Conservation (phyloP, 2,329 filamentous ascomycete genomes). For the Pezicula rhizophila region DNA sequence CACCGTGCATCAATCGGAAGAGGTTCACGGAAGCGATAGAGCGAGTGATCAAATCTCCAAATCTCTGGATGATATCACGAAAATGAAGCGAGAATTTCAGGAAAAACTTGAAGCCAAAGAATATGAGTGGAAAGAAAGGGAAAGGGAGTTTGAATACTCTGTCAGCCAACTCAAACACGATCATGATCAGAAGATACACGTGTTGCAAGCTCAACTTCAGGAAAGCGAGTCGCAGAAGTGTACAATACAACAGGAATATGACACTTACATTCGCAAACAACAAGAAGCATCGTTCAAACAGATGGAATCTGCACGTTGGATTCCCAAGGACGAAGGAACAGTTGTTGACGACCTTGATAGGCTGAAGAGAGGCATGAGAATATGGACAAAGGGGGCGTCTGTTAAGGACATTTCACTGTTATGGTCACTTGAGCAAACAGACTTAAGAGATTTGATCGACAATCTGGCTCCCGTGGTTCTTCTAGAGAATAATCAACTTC, state of each 20-base stretch:
- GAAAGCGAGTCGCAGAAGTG: constrained; percentile 1
- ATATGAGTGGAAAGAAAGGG: no score
- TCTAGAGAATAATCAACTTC: constrained; percentile 4
- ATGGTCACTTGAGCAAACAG: neutral
- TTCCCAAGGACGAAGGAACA: constrained; percentile 8
- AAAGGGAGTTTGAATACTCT: neutral
- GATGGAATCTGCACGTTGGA: constrained; percentile 9
- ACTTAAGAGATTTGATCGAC: neutral
- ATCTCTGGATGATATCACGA: no score
- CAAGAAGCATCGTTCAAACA: constrained; percentile 10
- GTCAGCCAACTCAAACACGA: neutral
- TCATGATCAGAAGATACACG: no score
- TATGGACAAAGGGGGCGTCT: constrained; percentile 4
- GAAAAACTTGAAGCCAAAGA: no score
- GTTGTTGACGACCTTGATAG: constrained; percentile 6
- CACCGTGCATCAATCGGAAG: no score
- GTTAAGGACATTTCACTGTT: neutral
- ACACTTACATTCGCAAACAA: constrained; percentile 6
- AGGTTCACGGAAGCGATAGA: no score
- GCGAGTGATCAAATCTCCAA: no score
- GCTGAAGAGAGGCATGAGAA: constrained; percentile 9
- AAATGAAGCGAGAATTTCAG: no score
- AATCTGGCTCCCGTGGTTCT: neutral
- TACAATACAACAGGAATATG: neutral
- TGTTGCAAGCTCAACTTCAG: neutral